A percentile compares a stretch with the other conserved stretches of the same genome.
phyloP scores from a whole-genome alignment of 306 rosid species.

The Senna tora region DNA sequence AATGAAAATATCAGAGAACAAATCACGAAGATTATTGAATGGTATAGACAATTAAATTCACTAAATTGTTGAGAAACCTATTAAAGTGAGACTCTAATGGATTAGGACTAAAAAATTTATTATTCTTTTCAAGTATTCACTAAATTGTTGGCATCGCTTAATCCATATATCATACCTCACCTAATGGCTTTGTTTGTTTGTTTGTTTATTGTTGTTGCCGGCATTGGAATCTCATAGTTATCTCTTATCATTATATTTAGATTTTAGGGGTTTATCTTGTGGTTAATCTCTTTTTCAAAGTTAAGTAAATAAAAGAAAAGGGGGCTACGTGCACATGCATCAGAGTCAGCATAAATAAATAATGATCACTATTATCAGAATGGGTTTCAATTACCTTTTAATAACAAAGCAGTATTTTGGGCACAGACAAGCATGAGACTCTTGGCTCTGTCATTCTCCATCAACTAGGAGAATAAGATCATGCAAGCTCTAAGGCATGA shows the following conservation, averaged over 20 bases:
- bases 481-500: slow-evolving; percentile 70
- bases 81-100: not conserved
- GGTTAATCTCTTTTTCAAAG: not conserved
- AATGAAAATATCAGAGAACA: slow-evolving; percentile 25
- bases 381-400: slow-evolving; percentile 50
- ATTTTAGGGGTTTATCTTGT: not conserved
- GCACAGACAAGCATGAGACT: slow-evolving; percentile 37
- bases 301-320: no score
- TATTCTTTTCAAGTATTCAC: not conserved
- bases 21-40: slow-evolving; percentile 18
- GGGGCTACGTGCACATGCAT: no score
- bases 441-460: slow-evolving; percentile 28
- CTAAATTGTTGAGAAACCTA: not conserved
- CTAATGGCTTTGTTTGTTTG: no score
- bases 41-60: not conserved
- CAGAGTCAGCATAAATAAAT: not conserved
- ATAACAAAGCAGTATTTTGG: slow-evolving; percentile 36
- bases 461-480: slow-evolving; percentile 36
- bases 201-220: no score
- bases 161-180: no score
- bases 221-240: not conserved
- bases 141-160: no score
- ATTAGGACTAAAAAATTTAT: not conserved
- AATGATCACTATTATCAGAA: slow-evolving; percentile 4
- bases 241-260: not conserved